Base-by-base conservation (phyloP, 2,329 filamentous ascomycete species). In the Pezicula rhizophila region DNA sequence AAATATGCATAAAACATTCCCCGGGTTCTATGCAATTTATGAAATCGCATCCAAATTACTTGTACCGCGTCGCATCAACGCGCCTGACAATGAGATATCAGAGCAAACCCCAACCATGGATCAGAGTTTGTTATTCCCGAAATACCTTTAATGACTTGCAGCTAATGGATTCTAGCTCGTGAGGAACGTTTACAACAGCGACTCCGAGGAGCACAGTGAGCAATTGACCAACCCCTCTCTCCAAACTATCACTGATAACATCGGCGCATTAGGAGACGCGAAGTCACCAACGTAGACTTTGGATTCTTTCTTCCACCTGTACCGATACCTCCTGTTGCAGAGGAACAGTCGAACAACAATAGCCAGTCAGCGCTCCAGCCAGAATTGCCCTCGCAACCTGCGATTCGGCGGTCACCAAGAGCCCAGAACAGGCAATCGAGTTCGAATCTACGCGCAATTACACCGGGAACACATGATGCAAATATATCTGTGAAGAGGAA, bases 181-280 rank as follows among this genome's bases (percentile, higher is more conserved):
- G 77, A 79, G 57, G 79, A 82, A 62, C 78, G 79, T 60, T 74
- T 84, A 69, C 78, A 80, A 54, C 75, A 82, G 68, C 80, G 81
- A 61, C 76, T 85, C 62, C 79, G 81, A 53, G 81, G 81, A 52
- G 80, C 80, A 38, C 78, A 79, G 80, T 82, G 71, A 56, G 76
- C 64, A 28, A 45, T 10, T 25, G 11, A 25, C 2, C 12, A 23
- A 8, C 26, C 20, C 12, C 35, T 38, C 23, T 44, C 51, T 40
- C 50, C 39, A 14, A 0, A 5, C 39, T 42, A 40, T 12, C 41
- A 43, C 50, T 47, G 26, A 53, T 38, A 40, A 44, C 14, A 79
- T 75, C 56, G 73, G 74, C 56, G 28, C 15, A 41, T 54, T 39
- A 59, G 59, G 51, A 60, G 60, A 38, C 74, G 78, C 49, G 75